Conservation (phyloP, 2,329 filamentous ascomycete species). For the Penicillium capsulatum region DNA sequence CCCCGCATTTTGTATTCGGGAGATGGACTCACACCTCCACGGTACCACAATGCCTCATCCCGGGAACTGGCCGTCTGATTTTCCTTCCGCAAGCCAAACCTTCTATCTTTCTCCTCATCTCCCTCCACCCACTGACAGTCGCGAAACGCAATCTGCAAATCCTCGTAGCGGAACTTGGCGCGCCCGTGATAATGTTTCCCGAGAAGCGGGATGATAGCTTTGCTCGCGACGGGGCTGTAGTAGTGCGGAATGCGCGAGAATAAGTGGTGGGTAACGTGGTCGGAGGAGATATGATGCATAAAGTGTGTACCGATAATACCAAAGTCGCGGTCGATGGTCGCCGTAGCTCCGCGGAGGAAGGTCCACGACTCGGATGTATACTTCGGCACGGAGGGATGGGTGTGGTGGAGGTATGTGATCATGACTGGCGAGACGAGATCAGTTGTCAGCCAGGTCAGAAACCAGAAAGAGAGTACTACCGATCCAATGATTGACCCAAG, state of each 20-base stretch:
- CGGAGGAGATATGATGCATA: slow-evolving; percentile 63
- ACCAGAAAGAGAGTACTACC: slow-evolving; percentile 43
- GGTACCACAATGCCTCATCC: slow-evolving; percentile 1
- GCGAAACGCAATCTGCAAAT: not conserved
- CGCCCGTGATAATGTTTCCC: slow-evolving; percentile 48
- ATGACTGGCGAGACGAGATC: slow-evolving; percentile 56
- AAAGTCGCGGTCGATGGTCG: slow-evolving; percentile 62
- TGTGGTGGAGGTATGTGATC: slow-evolving; percentile 73
- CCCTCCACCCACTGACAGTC: slow-evolving; percentile 2
- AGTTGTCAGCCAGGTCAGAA: no score
- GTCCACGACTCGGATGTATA: slow-evolving; percentile 59
- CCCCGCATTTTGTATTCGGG: slow-evolving; percentile 1
- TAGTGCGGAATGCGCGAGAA: slow-evolving; percentile 61
- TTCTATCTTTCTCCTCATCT: not conserved
- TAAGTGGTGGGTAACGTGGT: slow-evolving; percentile 61
- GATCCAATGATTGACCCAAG: slow-evolving; percentile 69
- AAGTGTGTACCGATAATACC: slow-evolving; percentile 62
- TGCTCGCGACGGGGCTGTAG: slow-evolving; percentile 56
- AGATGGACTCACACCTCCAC: slow-evolving; percentile 1
- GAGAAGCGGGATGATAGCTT: slow-evolving; percentile 54
- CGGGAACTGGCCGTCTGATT: not conserved
- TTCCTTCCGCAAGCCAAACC: not conserved
- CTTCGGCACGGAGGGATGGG: slow-evolving; percentile 55
- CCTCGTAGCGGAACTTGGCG: not conserved
- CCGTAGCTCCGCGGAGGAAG: slow-evolving; percentile 58